Base-by-base conservation (phyloP, 1,284 basidiomycete genomes). In the Spongispora temasekensis region DNA sequence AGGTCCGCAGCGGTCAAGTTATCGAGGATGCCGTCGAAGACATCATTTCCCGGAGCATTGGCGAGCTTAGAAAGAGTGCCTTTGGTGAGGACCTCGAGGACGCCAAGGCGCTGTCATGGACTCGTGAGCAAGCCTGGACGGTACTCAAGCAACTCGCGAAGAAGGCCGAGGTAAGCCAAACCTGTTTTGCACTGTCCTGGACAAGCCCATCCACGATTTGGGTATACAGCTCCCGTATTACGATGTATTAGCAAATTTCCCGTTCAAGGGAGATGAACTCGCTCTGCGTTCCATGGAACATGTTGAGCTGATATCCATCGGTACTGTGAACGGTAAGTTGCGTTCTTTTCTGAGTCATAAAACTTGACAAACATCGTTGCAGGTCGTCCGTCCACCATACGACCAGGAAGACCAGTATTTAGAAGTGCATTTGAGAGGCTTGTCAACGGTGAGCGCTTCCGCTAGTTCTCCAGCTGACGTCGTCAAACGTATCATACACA, bases 1-100 rank as follows among this genome's bases (percentile, higher is more conserved):
- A 96, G 78, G 87, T 95, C 30, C 82, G 87, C 50, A 87, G 83
- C 50, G 93, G 94, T 0, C 84, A 88, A 74, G 78, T 69, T 13
- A 83, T 96, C 2, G 82, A 87, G 61, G 90, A 91, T 31, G 94
- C 94, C 1, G 91, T 97, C 5, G 91, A 96, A 67, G 95, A 97
- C 69, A 93, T 97, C 67, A 87, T 97, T 66, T 77, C 78, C 37
- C 86, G 90, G 42, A 90, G 88, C 34, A 87, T 95, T 9, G 84
- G 88, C 48, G 95, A 97, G 75, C 78, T 98, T 53, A 83, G 93
- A 53, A 98, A 98, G 81, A 90, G 85, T 57, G 93, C 93, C 0
- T 98, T 98, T 71, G 97, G 95, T 0, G 95, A 98, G 69, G 95
- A 97, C 70, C 75, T 81, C 4, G 91, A 94, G 56, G 95, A 97